Base-by-base conservation (phyloP, 805 yeast genomes). In the Schwanniomyces yamadae region DNA sequence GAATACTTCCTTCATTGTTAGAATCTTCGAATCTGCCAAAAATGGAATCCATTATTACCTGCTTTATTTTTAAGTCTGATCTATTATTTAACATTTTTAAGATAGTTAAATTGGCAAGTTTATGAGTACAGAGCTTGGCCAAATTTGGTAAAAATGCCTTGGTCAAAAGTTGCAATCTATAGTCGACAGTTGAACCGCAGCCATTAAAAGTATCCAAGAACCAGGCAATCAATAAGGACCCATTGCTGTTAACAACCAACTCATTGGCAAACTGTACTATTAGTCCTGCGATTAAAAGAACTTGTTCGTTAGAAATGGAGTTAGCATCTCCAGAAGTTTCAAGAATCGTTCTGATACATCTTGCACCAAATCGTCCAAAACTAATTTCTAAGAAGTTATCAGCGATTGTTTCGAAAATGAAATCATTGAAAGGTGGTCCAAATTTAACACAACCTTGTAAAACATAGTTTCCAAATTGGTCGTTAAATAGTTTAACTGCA, bases 381-480 rank as follows among this genome's bases (percentile, higher is more conserved):
- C 93, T 82, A 46, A 93, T 82, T 34, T 79, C 80, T 72, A 86
- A 67, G 51, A 93, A 88, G 45, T 83, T 78, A 28, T 85, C 77
- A 41, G 88, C 63, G 45, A 90, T 79, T 10, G 87, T 75, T 59
- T 90, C 96, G 57, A 86, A 84, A 27, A 93, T 84, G 53, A 91
- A 91, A 53, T 86, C 88, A 55, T 85, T 86, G 75, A 82, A 89
- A 0, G 96, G 96, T 5, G 84, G 64, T 0, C 91, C 93, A 65
- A 90, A 91, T 54, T 86, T 86, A 47, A 90, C 73, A 51, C 96
- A 93, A 37, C 97, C 87, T 63, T 93, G 99, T 37, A 93, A 77
- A 12, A 90, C 97, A 58, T 93, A 93, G 59, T 93, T 93, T 42
- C 98, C 99, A 68, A 85, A 93, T 57, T 93, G 98, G 56, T 93